These are phyloP conservation scores for Cymbopogon flexuosus DNA, from an alignment of 202 grass and related monocot species.

Conservation along the genomic window DNA sequence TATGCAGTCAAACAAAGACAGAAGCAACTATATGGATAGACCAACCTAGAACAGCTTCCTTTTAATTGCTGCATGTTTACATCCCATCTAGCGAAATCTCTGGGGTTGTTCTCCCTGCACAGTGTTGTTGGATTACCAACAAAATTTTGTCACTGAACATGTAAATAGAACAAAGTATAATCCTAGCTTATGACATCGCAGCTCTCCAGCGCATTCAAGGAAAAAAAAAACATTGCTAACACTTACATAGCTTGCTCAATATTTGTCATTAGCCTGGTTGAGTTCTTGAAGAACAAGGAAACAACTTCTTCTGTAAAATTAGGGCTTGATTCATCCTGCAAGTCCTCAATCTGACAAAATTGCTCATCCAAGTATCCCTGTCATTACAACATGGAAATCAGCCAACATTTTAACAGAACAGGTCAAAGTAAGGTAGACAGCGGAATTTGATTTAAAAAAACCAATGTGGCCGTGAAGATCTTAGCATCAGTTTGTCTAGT, in stretches of 20 bases:
- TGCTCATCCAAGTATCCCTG: constrained; percentile 90
- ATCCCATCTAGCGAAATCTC: constrained; percentile 73
- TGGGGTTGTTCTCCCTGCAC: constrained; percentile 62
- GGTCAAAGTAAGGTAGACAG: not conserved
- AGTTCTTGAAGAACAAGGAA: constrained; percentile 80
- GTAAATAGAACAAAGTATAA: not conserved
- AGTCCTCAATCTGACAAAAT: constrained; percentile 81
- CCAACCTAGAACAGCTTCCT: constrained; percentile 69
- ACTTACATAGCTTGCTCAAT: constrained; percentile 86
- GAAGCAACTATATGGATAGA: not conserved
- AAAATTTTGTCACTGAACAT: not conserved
- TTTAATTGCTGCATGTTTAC: constrained; percentile 76
- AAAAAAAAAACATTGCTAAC: not conserved
- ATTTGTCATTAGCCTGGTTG: constrained; percentile 58
- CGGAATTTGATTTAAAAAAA: not conserved
- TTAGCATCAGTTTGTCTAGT: not conserved
- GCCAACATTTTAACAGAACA: not conserved
- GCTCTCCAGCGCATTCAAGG: not conserved
- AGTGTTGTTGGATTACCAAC: constrained; percentile 23
- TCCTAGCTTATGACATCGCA: constrained; percentile 3
- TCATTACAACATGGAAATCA: constrained; percentile 30
- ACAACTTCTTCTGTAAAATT: constrained; percentile 93
- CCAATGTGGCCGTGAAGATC: not conserved
- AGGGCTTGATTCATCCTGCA: constrained; percentile 83
- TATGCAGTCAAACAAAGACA: constrained; percentile 6